Evolutionary conservation across 2,329 filamentous ascomycete species (phyloP).

Genomic region (Torrubiella hemipterigena): DNA sequence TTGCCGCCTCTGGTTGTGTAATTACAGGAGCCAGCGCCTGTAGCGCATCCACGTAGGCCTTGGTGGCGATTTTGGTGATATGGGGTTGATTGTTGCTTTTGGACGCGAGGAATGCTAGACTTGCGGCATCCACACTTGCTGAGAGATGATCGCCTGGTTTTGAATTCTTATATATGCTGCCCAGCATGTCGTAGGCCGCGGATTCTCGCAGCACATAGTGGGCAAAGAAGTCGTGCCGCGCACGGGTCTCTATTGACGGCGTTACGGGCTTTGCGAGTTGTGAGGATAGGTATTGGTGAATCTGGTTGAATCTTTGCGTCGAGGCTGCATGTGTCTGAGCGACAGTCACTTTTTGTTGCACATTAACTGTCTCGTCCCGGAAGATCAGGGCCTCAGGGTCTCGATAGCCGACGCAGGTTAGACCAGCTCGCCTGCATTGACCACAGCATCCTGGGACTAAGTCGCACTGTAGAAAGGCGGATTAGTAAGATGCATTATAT

Average conservation of each 20-base stretch:
- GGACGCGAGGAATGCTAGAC: constrained; percentile 10
- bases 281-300: background rate
- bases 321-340: too few relatives aligned
- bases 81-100: too few relatives aligned
- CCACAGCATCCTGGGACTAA: constrained; percentile 10
- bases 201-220: constrained; percentile 12
- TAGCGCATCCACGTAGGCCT: constrained; percentile 4
- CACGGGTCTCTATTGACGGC: too few relatives aligned
- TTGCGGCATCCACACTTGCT: constrained; percentile 13
- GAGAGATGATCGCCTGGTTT: constrained; percentile 7
- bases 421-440: constrained; percentile 12
- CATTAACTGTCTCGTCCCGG: constrained; percentile 11
- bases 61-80: too few relatives aligned
- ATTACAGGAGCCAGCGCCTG: background rate
- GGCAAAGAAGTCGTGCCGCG: constrained; percentile 12
- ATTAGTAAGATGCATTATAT: too few relatives aligned
- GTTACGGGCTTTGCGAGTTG: constrained; percentile 8
- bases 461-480: constrained; percentile 11
- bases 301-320: background rate
- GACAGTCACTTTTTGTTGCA: constrained; percentile 10
- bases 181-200: constrained; percentile 10
- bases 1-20: constrained; percentile 1
- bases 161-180: constrained; percentile 7
- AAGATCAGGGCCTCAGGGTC: constrained; percentile 12
- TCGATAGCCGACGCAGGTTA: constrained; percentile 14